Conservation (phyloP, 2,329 filamentous ascomycete genomes). For the Pseudogymnoascus sp. region DNA sequence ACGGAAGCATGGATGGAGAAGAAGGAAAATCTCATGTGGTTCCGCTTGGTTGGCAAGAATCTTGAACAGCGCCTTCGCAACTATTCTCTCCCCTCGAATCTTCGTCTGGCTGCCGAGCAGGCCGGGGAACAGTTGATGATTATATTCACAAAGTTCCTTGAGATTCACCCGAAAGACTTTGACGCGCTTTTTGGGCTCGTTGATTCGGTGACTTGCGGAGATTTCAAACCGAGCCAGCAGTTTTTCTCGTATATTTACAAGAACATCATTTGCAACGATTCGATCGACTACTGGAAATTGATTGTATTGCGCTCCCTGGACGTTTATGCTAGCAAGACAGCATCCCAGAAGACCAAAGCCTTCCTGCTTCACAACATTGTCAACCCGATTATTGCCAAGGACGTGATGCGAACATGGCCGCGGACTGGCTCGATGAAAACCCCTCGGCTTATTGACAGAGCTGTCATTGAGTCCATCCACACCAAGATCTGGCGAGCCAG, state of each 20-base stretch:
- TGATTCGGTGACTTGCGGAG: constrained; percentile 72
- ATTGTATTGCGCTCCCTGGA: constrained; percentile 82
- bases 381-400: constrained; percentile 94
- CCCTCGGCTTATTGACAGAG: constrained; percentile 72
- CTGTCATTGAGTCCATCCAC: constrained; percentile 83
- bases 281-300: constrained; percentile 76
- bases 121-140: constrained; percentile 80
- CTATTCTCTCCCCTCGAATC: constrained; percentile 59
- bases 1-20: constrained; percentile 65
- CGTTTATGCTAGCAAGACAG: constrained; percentile 68
- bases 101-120: constrained; percentile 82
- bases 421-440: constrained; percentile 46
- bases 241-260: constrained; percentile 79
- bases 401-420: constrained; percentile 76
- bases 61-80: constrained; percentile 65
- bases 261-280: constrained; percentile 73
- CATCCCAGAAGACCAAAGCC: constrained; percentile 82
- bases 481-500: constrained; percentile 91
- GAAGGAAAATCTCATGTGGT: constrained; percentile 50
- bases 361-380: constrained; percentile 88
- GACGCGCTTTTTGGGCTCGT: constrained; percentile 80
- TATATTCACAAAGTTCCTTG: constrained; percentile 74
- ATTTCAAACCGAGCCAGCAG: constrained; percentile 67
- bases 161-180: constrained; percentile 64
- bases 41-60: constrained; percentile 63